Conservation (phyloP, 495 filamentous ascomycete genomes). For the Rhypophila decipiens region DNA sequence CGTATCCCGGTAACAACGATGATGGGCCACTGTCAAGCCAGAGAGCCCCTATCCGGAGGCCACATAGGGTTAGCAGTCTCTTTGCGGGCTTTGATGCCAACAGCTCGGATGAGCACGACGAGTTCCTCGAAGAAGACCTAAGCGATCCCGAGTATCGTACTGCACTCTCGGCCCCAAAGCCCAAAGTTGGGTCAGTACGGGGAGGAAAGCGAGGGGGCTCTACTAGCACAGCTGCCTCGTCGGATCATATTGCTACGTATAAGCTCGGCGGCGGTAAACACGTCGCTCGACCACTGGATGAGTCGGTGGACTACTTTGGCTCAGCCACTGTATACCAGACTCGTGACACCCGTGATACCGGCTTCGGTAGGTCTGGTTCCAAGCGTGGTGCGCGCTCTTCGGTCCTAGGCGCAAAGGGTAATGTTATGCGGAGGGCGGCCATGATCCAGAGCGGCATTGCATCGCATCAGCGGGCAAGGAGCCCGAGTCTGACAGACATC, state of each 20-base stretch:
- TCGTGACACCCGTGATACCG: slow-evolving; percentile 24
- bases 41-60: slow-evolving; percentile 57
- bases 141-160: slow-evolving; percentile 61
- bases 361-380: slow-evolving; percentile 22
- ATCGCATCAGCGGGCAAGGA: slow-evolving; percentile 66
- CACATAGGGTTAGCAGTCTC: slow-evolving; percentile 71
- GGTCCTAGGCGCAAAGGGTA: slow-evolving; percentile 29
- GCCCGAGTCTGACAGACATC: slow-evolving; percentile 64
- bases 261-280: slow-evolving; percentile 15
- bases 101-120: slow-evolving; percentile 52
- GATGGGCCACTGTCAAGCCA: slow-evolving; percentile 65
- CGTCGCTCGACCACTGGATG: slow-evolving; percentile 17
- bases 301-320: slow-evolving; percentile 21
- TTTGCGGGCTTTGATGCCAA: slow-evolving; percentile 70
- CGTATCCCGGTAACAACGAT: slow-evolving; percentile 78
- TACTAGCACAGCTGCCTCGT: slow-evolving; percentile 19
- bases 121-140: slow-evolving; percentile 53
- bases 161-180: slow-evolving; percentile 55
- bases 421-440: slow-evolving; percentile 52
- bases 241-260: slow-evolving; percentile 24
- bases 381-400: slow-evolving; percentile 26
- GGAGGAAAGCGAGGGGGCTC: slow-evolving; percentile 32
- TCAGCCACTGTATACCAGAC: slow-evolving; percentile 14
- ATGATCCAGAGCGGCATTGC: slow-evolving; percentile 73
- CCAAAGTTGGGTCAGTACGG: slow-evolving; percentile 24